Evolutionary conservation across 2,329 filamentous ascomycete genomes (phyloP).

Genomic region (Ceratocystis lukuohia): DNA sequence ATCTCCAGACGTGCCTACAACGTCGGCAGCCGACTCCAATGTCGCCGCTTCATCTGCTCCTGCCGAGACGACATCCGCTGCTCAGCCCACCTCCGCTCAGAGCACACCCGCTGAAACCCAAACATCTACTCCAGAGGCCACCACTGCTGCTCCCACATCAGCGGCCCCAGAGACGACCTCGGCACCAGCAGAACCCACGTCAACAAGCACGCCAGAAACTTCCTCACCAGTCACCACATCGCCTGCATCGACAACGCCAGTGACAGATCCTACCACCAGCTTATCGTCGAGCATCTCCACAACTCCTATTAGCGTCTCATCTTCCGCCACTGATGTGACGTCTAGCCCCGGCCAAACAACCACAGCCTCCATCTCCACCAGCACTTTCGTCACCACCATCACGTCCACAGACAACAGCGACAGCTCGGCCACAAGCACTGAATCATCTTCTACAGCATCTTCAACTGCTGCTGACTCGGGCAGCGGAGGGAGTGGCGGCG

Average conservation of each 20-base stretch:
- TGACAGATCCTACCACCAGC: not conserved
- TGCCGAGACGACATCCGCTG: slow-evolving; percentile 11
- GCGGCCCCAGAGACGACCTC: slow-evolving; percentile 19
- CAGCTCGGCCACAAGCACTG: slow-evolving; percentile 7
- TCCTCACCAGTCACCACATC: slow-evolving; percentile 15
- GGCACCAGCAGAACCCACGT: slow-evolving; percentile 12
- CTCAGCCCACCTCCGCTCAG: slow-evolving; percentile 14
- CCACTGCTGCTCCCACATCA: slow-evolving; percentile 3
- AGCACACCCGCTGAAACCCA: slow-evolving; percentile 17
- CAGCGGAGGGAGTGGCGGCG: slow-evolving; percentile 21
- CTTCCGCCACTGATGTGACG: slow-evolving; percentile 18
- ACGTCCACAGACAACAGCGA: slow-evolving; percentile 20
- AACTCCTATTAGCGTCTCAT: slow-evolving; percentile 19
- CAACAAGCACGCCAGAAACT: slow-evolving; percentile 10
- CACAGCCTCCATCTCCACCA: slow-evolving; percentile 19
- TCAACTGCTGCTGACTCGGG: slow-evolving; percentile 25
- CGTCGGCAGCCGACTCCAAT: slow-evolving; percentile 9
- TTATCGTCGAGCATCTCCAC: slow-evolving; percentile 17
- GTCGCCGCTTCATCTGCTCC: slow-evolving; percentile 15
- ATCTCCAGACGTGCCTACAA: slow-evolving; percentile 5
- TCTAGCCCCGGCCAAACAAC: slow-evolving; percentile 14
- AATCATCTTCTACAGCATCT: slow-evolving; percentile 23
- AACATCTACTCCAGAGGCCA: slow-evolving; percentile 18
- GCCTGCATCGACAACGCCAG: slow-evolving; percentile 11
- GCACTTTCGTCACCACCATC: slow-evolving; percentile 22